These are phyloP conservation scores for Sorghum bicolor DNA, from an alignment of 176 grass and related monocot species.

Conservation along the genomic window DNA sequence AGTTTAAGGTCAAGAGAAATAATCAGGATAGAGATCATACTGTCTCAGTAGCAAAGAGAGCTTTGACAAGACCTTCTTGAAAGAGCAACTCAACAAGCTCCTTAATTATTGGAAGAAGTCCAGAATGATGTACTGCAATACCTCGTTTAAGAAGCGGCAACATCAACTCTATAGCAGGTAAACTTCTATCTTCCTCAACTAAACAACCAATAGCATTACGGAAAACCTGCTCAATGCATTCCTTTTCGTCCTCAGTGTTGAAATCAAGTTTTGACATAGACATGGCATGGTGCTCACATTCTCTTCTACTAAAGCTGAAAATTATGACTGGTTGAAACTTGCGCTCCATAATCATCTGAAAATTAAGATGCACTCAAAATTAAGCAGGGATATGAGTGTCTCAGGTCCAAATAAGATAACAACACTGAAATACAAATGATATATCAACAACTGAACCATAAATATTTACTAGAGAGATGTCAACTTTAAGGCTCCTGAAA, in stretches of 20 bases:
- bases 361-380: slow-evolving; percentile 8
- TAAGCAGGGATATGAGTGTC: slow-evolving; percentile 24
- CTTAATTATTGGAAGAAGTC: slow-evolving; percentile 96
- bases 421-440: slow-evolving; percentile 24
- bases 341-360: slow-evolving; percentile 99
- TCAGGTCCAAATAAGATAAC: not conserved
- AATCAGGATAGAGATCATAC: slow-evolving; percentile 40
- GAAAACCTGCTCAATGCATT: slow-evolving; percentile 80
- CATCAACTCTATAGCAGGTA: slow-evolving; percentile 99
- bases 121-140: slow-evolving; percentile 98
- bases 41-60: slow-evolving; percentile 98
- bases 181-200: slow-evolving; percentile 82
- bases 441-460: slow-evolving; percentile 14
- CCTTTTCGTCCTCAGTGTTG: slow-evolving; percentile 88
- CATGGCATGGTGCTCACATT: slow-evolving; percentile 96
- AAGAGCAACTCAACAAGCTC: slow-evolving; percentile 98
- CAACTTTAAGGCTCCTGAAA: not conserved
- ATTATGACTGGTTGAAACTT: slow-evolving; percentile 97
- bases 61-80: slow-evolving; percentile 99
- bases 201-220: slow-evolving; percentile 66
- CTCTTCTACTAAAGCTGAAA: slow-evolving; percentile 98
- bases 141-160: slow-evolving; percentile 90
- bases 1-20: slow-evolving; percentile 1
- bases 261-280: slow-evolving; percentile 99
- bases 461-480: not conserved